Percentiles rank a stretch among this genome's conserved stretches.
Evolutionary conservation across 106 monocot species (phyloP).

Genomic region (Acorus calamus): DNA sequence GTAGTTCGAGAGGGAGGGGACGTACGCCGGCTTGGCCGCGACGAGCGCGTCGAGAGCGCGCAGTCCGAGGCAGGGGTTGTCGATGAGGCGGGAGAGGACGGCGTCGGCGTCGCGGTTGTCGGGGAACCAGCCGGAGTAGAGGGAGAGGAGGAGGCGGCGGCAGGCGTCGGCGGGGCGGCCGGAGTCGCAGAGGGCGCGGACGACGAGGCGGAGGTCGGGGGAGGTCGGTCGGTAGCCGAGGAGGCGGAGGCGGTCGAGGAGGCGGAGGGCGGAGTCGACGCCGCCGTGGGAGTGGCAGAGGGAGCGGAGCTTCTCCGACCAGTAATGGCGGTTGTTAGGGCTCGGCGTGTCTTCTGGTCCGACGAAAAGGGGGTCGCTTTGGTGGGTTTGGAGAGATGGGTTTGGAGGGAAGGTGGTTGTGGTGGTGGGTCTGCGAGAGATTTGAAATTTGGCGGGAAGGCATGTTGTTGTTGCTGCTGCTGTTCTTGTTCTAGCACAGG

Average conservation of each 20-base stretch:
- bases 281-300: conserved; percentile 15
- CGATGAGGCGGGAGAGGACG: conserved; percentile 59
- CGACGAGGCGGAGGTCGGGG: conserved; percentile 32
- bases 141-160: conserved; percentile 51
- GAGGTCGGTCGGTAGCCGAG: conserved; percentile 40
- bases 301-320: conserved; percentile 22
- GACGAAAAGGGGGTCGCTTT: no score
- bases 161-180: conserved; percentile 63
- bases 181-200: conserved; percentile 54
- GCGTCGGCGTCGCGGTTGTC: conserved; percentile 46
- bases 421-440: no score
- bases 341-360: not conserved
- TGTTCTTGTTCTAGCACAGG: no score
- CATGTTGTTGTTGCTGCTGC: no score
- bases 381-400: no score
- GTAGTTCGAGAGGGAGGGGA: conserved; percentile 51
- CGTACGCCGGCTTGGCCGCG: conserved; percentile 26
- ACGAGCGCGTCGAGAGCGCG: conserved; percentile 27
- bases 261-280: conserved; percentile 48
- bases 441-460: no score
- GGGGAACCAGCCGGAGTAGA: conserved; percentile 22
- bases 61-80: conserved; percentile 46
- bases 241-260: conserved; percentile 51
- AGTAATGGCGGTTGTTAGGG: conserved; percentile 25
- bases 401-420: no score